Evolutionary conservation across 2,329 filamentous ascomycete genomes (phyloP).

Genomic region (Thelonectria discophora): DNA sequence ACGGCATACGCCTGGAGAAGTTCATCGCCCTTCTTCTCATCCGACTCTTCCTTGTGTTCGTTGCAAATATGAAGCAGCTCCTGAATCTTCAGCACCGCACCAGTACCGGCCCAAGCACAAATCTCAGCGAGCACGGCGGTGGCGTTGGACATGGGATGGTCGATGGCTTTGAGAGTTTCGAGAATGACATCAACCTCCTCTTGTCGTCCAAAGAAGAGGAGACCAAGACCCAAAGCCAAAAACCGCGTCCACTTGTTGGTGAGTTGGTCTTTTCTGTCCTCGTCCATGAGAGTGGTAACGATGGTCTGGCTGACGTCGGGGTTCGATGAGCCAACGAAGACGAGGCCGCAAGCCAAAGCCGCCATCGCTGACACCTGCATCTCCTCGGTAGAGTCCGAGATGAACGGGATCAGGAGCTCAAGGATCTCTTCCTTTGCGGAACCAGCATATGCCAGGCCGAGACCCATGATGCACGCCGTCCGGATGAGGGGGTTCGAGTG

Average conservation of each 20-base stretch:
- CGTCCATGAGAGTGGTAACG: constrained; percentile 90
- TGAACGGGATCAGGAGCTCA: constrained; percentile 84
- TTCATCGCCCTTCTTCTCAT: constrained; percentile 95
- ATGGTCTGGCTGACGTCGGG: constrained; percentile 92
- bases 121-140: constrained; percentile 94
- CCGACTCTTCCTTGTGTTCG: constrained; percentile 92
- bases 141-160: constrained; percentile 97
- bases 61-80: constrained; percentile 98
- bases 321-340: constrained; percentile 93
- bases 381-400: constrained; percentile 82
- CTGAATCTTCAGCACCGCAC: constrained; percentile 95
- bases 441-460: constrained; percentile 93
- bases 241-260: constrained; percentile 99
- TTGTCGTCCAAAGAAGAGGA: constrained; percentile 95
- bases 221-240: constrained; percentile 89
- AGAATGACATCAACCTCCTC: constrained; percentile 99
- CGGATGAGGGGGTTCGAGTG: constrained; percentile 80
- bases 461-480: constrained; percentile 91
- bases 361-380: constrained; percentile 99
- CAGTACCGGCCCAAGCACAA: constrained; percentile 97
- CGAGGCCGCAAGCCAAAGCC: constrained; percentile 85
- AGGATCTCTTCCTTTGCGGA: constrained; percentile 92
- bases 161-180: constrained; percentile 95
- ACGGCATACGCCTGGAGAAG: constrained; percentile 96
- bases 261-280: constrained; percentile 87